phyloP scores from a whole-genome alignment of 345 rosid genomes.

The Chamaenerion angustifolium region DNA sequence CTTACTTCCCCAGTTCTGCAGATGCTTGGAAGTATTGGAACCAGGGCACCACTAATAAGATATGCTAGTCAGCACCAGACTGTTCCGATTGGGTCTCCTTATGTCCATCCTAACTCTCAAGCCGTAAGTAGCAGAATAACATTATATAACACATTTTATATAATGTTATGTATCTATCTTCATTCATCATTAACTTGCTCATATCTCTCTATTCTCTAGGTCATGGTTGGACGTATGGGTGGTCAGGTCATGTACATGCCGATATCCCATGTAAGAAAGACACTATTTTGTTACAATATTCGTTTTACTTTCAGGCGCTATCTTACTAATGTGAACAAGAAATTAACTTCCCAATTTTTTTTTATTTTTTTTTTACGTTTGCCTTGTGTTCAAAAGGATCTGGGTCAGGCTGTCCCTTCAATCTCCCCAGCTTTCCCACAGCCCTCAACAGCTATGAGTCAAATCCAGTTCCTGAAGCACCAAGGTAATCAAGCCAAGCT shows the following conservation, averaged over 20 bases:
- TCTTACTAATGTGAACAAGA: not conserved
- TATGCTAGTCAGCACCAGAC: conserved; percentile 52
- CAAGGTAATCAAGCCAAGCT: conserved; percentile 26
- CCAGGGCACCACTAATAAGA: conserved; percentile 47
- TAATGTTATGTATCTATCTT: not conserved
- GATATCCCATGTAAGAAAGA: conserved; percentile 51
- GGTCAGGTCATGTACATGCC: conserved; percentile 73
- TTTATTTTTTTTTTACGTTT: conserved; percentile 3
- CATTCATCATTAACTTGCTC: not conserved
- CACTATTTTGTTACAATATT: not conserved
- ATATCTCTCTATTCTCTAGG: conserved; percentile 22
- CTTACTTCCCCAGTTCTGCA: no score
- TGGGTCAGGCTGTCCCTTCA: conserved; percentile 36
- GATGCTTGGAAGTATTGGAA: conserved; percentile 33
- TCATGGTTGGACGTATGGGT: conserved; percentile 55
- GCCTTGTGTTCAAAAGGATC: conserved; percentile 34
- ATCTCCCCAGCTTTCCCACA: conserved; percentile 31
- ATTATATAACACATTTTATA: not conserved
- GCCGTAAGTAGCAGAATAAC: conserved; percentile 25
- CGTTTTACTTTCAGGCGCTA: not conserved
- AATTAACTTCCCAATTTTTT: not conserved
- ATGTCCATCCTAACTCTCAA: conserved; percentile 50
- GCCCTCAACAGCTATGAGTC: conserved; percentile 37
- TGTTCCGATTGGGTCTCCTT: conserved; percentile 45
- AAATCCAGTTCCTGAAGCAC: conserved; percentile 44